Percentiles rank a stretch among this genome's conserved stretches.
phyloP scores from a whole-genome alignment of 352 stramenopile genomes.

The Phytophthora fragariae region DNA sequence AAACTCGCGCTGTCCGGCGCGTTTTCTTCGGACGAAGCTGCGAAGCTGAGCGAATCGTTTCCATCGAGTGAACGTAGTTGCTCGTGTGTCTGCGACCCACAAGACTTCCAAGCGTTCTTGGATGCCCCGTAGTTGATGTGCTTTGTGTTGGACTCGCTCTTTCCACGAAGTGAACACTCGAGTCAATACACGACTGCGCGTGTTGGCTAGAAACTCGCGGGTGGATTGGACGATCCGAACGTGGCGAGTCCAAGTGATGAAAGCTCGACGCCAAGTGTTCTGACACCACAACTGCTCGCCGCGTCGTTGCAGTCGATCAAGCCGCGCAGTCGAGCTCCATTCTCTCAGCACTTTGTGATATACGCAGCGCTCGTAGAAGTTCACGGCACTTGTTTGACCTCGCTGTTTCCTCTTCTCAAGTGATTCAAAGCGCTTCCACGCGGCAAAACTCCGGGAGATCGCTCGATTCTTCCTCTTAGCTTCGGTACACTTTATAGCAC shows the following conservation, averaged over 20 bases:
- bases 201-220: conserved; percentile 13
- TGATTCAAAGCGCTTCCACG: conserved; percentile 25
- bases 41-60: conserved; percentile 17
- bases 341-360: neutral
- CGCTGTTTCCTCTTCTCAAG: conserved; percentile 14
- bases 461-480: conserved; percentile 35
- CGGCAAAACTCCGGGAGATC: conserved; percentile 15
- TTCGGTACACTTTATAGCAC: conserved; percentile 24
- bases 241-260: conserved; percentile 28
- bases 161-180: conserved; percentile 58
- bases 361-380: conserved; percentile 14
- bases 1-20: conserved; percentile 1
- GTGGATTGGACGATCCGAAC: conserved; percentile 10
- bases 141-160: conserved; percentile 22
- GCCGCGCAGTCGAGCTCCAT: conserved; percentile 8
- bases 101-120: conserved; percentile 42
- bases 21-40: conserved; percentile 12
- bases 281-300: conserved; percentile 23
- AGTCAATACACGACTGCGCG: conserved; percentile 23
- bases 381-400: conserved; percentile 15
- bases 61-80: conserved; percentile 27
- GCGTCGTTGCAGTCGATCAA: conserved; percentile 14
- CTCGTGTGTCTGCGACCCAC: conserved; percentile 31
- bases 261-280: conserved; percentile 17
- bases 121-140: conserved; percentile 26